Evolutionary conservation across 1,284 basidiomycete species (phyloP), one percentile per base, ranked within the genome.

Genomic region (Inonotus hispidus): DNA sequence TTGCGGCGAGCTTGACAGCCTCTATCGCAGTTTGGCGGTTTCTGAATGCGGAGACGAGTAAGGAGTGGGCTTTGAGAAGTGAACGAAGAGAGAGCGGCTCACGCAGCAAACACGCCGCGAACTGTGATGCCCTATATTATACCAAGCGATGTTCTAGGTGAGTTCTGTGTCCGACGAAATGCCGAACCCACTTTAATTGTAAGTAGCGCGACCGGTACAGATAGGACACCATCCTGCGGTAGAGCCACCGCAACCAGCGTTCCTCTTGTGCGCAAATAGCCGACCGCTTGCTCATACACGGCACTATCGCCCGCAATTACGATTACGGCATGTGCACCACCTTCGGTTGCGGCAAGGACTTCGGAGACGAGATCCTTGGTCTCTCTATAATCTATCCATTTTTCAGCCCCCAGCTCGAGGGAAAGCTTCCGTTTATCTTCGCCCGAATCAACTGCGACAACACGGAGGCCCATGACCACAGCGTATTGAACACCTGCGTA

Each of bases 1-100:
- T 68, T 0, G 87, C 82, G 8, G 88, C 91, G 35, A 93, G 83
- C 2, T 82, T 79, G 35, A 93, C 72, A 1, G 90, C 87, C 69
- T 93, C 90, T 19, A 77, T 69, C 5, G 88, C 82, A 68, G 92
- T 90, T 69, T 90, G 87, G 49, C 88, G 79, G 68, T 85, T 87
- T 19, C 80, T 58, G 29, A 45, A 8, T 2, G 27, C 25, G 27
- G 25, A 56, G 21, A 46, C n/a, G 41, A 46, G 41, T n/a, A 8
- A 43, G 19, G 3, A 21, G 19, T n/a, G 3, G 41, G 19, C 3
- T 21, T n/a, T n/a, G 6, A 16, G 11, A 21, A 14, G 11, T 14
- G 38, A 25, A 21, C 29, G 37, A 53, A n/a, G 37, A 43, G 47
- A 41, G 41, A 43, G 3, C 21, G 46, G 23, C n/a, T 25, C 38